These are phyloP conservation scores for Colletotrichum sidae DNA, from an alignment of 2,329 filamentous ascomycete genomes.

Conservation along the genomic window DNA sequence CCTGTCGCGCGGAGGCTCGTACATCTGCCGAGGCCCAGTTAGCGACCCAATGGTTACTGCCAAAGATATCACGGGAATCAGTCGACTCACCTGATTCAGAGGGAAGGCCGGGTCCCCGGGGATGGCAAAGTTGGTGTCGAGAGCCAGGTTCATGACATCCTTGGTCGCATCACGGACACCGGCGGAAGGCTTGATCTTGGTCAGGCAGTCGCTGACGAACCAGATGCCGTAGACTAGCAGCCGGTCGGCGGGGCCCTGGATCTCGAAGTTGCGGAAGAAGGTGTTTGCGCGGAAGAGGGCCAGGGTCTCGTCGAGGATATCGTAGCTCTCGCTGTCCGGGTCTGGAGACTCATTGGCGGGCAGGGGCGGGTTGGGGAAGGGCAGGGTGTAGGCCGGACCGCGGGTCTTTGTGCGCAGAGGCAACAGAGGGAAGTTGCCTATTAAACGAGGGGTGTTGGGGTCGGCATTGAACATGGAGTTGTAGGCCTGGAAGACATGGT, in stretches of 20 bases:
- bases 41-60: not conserved
- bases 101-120: conserved; percentile 94
- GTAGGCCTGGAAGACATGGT: conserved; percentile 76
- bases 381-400: conserved; percentile 91
- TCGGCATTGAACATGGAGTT: conserved; percentile 95
- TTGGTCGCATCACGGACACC: conserved; percentile 69
- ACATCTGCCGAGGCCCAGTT: conserved; percentile 68
- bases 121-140: conserved; percentile 93
- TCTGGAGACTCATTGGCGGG: conserved; percentile 75
- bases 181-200: conserved; percentile 85
- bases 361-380: conserved; percentile 67
- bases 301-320: conserved; percentile 94
- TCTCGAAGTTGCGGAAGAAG: conserved; percentile 99
- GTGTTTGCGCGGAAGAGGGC: conserved; percentile 96
- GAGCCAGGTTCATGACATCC: conserved; percentile 89
- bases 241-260: conserved; percentile 94
- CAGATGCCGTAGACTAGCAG: conserved; percentile 97
- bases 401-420: conserved; percentile 95
- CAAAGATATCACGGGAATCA: not conserved
- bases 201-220: conserved; percentile 90
- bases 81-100: conserved; percentile 78
- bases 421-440: conserved; percentile 94
- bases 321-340: conserved; percentile 91
- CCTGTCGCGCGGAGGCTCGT: conserved; percentile 86
- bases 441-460: conserved; percentile 70